Evolutionary conservation across 352 stramenopile species (phyloP).

Genomic region (Phytopythium vexans): DNA sequence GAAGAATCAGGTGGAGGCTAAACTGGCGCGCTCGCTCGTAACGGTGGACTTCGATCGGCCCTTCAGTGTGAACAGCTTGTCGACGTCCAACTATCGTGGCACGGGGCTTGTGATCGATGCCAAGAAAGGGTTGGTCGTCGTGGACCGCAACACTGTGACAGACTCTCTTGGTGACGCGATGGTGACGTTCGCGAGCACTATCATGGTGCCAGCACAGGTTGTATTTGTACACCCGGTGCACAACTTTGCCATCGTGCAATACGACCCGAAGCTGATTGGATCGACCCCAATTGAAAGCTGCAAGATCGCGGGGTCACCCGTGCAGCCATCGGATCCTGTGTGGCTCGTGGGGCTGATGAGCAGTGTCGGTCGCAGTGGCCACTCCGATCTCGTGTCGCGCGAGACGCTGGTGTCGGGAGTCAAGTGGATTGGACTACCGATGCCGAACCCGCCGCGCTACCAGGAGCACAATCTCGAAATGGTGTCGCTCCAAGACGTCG

Average conservation of each 20-base stretch:
- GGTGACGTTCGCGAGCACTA: conserved; percentile 90
- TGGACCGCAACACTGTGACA: conserved; percentile 91
- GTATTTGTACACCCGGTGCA: conserved; percentile 92
- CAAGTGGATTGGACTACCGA: conserved; percentile 82
- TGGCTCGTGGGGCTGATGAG: conserved; percentile 87
- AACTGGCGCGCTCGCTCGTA: conserved; percentile 78
- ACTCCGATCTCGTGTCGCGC: conserved; percentile 80
- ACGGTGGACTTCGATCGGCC: conserved; percentile 84
- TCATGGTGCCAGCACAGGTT: conserved; percentile 82
- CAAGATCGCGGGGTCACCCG: conserved; percentile 52
- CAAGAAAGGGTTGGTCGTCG: conserved; percentile 84
- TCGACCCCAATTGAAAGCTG: conserved; percentile 81
- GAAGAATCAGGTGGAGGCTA: conserved; percentile 82
- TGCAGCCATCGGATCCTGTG: conserved; percentile 70
- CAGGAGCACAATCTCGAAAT: conserved; percentile 89
- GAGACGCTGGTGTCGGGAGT: conserved; percentile 85
- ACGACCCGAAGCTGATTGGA: conserved; percentile 85
- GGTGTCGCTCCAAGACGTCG: conserved; percentile 81
- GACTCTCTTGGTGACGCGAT: conserved; percentile 85
- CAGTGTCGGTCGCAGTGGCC: conserved; percentile 69
- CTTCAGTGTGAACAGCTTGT: conserved; percentile 85
- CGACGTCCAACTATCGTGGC: conserved; percentile 81
- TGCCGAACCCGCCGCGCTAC: conserved; percentile 79
- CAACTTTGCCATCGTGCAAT: conserved; percentile 92
- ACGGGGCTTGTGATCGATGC: conserved; percentile 89